These are phyloP conservation scores for Bertia moriformis DNA, from an alignment of 2,329 filamentous ascomycete genomes.

Conservation along the genomic window DNA sequence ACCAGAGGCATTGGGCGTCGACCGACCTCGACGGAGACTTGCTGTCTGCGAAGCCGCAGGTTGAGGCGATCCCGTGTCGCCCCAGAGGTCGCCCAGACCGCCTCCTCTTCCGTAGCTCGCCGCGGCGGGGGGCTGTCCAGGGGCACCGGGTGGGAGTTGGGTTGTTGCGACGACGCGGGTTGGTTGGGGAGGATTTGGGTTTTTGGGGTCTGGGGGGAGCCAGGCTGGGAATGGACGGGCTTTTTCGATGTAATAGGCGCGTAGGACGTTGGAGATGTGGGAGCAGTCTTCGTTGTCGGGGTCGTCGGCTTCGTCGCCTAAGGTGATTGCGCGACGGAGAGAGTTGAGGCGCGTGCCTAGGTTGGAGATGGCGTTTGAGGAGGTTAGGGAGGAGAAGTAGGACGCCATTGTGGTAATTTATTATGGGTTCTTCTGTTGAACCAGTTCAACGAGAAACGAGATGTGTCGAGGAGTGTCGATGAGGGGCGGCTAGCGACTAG, in stretches of 20 bases:
- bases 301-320: constrained; percentile 53
- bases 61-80: background rate
- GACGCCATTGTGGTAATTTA: constrained; percentile 1
- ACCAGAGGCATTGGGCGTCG: background rate
- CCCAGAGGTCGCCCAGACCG: background rate
- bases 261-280: constrained; percentile 83
- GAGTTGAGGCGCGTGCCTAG: constrained; percentile 52
- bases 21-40: background rate
- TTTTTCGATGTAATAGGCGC: constrained; percentile 85
- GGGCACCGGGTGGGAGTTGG: background rate
- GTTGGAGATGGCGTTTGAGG: constrained; percentile 62
- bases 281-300: constrained; percentile 64
- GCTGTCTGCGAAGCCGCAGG: background rate
- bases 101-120: background rate
- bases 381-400: constrained; percentile 50
- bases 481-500: too few relatives aligned
- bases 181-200: constrained; percentile 19
- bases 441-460: too few relatives aligned
- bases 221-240: constrained; percentile 67
- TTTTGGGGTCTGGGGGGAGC: constrained; percentile 83
- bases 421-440: too few relatives aligned
- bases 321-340: constrained; percentile 55
- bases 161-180: background rate
- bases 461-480: too few relatives aligned
- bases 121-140: background rate